phyloP scores from a whole-genome alignment of 2,329 filamentous ascomycete genomes.

The Lasiodiplodia sp. region DNA sequence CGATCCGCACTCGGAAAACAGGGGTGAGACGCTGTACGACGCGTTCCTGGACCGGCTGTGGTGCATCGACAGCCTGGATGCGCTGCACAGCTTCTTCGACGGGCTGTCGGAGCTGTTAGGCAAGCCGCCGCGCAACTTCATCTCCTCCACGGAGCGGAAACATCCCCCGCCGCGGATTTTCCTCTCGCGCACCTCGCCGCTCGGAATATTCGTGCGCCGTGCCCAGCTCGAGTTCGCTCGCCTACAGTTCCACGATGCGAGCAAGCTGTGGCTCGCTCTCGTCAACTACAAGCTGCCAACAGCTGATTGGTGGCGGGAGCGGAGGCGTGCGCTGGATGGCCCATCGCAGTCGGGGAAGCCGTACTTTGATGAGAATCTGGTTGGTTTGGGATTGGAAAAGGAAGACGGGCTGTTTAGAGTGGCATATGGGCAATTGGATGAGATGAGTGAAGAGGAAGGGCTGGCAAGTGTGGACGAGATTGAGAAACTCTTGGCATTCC shows the following conservation, averaged over 20 bases:
- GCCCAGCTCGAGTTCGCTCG: slow-evolving; percentile 80
- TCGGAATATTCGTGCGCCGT: slow-evolving; percentile 81
- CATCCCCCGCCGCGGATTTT: slow-evolving; percentile 60
- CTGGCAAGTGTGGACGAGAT: slow-evolving; percentile 78
- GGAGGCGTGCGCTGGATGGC: slow-evolving; percentile 21
- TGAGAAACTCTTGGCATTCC: slow-evolving; percentile 83
- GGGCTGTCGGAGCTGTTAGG: slow-evolving; percentile 58
- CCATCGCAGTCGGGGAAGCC: slow-evolving; percentile 35
- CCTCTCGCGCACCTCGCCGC: slow-evolving; percentile 75
- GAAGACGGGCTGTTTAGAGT: slow-evolving; percentile 57
- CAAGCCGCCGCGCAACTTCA: slow-evolving; percentile 55
- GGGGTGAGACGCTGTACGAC: slow-evolving; percentile 74
- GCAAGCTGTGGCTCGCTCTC: slow-evolving; percentile 83
- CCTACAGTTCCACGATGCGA: slow-evolving; percentile 79
- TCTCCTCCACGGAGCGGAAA: slow-evolving; percentile 58
- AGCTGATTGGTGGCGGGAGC: slow-evolving; percentile 64
- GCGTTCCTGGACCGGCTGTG: slow-evolving; percentile 82
- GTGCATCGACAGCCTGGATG: slow-evolving; percentile 82
- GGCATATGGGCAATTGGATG: slow-evolving; percentile 57
- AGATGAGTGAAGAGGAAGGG: slow-evolving; percentile 38
- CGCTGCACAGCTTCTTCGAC: slow-evolving; percentile 78
- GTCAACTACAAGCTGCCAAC: slow-evolving; percentile 82
- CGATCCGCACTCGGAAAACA: slow-evolving; percentile 67
- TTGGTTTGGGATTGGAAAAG: slow-evolving; percentile 63
- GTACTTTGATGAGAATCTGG: slow-evolving; percentile 67